A percentile compares a stretch with the other conserved stretches of the same genome.
Conservation (phyloP, 2,329 filamentous ascomycete genomes). For the Fusarium sp. region DNA sequence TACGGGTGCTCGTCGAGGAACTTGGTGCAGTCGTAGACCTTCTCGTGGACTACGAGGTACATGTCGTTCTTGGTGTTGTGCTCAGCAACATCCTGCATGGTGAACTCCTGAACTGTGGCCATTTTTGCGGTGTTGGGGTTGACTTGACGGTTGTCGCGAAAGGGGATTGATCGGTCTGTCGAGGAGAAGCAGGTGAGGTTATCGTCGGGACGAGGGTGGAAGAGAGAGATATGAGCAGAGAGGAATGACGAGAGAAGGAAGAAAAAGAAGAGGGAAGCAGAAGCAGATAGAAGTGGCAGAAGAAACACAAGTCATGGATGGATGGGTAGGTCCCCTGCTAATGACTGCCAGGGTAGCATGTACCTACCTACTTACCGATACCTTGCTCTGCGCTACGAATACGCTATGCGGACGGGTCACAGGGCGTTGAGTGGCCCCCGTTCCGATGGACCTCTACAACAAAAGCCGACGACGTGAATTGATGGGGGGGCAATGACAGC, state of each 20-base stretch:
- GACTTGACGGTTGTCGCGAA: conserved; percentile 19
- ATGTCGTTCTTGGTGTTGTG: conserved; percentile 96
- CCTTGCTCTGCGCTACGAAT: conserved; percentile 10
- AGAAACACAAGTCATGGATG: conserved; percentile 14
- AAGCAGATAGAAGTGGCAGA: conserved; percentile 15
- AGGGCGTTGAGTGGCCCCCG: conserved; percentile 1
- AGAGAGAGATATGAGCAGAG: conserved; percentile 4
- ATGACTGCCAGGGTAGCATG: background rate
- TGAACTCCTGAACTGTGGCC: conserved; percentile 64
- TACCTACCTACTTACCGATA: background rate
- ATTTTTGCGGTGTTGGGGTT: conserved; percentile 36
- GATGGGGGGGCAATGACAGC: background rate
- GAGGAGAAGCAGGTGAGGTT: conserved; percentile 10
- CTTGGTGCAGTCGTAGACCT: conserved; percentile 89
- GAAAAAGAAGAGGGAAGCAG: conserved; percentile 23
- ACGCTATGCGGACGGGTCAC: conserved; percentile 7
- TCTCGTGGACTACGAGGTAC: conserved; percentile 92
- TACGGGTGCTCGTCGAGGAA: conserved; percentile 98
- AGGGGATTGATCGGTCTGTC: conserved; percentile 10
- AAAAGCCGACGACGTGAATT: background rate
- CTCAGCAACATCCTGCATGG: conserved; percentile 82
- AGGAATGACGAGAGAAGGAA: conserved; percentile 8
- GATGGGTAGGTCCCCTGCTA: conserved; percentile 29
- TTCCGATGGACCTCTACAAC: background rate
- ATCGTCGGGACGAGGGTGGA: conserved; percentile 22